phyloP scores from a whole-genome alignment of 1,284 basidiomycete genomes.

The Puccinia coronata region DNA sequence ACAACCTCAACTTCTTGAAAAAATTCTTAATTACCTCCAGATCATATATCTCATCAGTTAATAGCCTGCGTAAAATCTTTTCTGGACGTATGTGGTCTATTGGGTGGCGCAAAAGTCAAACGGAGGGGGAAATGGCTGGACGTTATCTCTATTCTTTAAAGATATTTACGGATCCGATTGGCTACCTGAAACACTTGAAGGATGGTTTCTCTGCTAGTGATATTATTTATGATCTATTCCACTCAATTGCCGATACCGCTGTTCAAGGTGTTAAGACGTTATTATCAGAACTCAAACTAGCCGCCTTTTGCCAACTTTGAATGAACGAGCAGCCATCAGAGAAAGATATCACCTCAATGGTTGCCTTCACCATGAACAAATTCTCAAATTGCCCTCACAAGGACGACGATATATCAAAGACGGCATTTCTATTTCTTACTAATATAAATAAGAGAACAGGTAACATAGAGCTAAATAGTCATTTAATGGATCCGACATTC shows the following conservation, averaged over 20 bases:
- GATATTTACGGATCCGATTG: neutral
- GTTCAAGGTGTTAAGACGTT: neutral
- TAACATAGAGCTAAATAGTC: neutral
- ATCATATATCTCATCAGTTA: neutral
- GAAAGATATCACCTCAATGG: neutral
- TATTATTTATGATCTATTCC: conserved; percentile 3
- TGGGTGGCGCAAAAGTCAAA: neutral
- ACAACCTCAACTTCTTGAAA: neutral
- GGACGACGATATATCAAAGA: neutral
- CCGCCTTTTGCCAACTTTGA: neutral
- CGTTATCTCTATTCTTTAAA: neutral
- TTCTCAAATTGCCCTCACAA: neutral
- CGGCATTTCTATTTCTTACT: neutral
- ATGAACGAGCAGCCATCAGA: neutral
- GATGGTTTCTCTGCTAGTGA: neutral
- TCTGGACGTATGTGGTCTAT: neutral
- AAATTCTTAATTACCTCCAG: neutral
- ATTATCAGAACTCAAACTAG: neutral
- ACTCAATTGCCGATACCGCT: conserved; percentile 7
- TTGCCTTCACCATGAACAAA: neutral
- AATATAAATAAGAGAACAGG: neutral
- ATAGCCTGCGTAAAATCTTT: neutral
- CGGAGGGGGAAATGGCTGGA: conserved; percentile 15
- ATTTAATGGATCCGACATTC: neutral
- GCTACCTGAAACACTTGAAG: neutral